Conservation (phyloP, 1,139 yeast genomes). For the Yamadazyma dushanensis region DNA sequence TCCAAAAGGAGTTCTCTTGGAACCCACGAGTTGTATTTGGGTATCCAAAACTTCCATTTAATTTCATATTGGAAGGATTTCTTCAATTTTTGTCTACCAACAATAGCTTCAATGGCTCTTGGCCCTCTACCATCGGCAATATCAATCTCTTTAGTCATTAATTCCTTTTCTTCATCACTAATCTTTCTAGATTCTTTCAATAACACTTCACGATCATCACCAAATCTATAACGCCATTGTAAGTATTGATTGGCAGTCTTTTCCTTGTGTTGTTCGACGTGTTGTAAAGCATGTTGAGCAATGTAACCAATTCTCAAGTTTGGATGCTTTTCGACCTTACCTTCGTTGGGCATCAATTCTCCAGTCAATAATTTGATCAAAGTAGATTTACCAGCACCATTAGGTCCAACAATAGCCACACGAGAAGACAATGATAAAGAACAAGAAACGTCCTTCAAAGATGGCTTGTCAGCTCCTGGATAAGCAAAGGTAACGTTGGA, state of each 20-base stretch:
- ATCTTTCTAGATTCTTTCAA: slow-evolving; percentile 90
- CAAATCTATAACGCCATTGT: slow-evolving; percentile 97
- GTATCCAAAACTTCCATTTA: slow-evolving; percentile 92
- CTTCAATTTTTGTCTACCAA: slow-evolving; percentile 95
- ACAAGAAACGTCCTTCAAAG: slow-evolving; percentile 76
- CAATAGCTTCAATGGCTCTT: slow-evolving; percentile 87
- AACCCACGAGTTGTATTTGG: slow-evolving; percentile 92
- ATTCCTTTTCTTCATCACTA: slow-evolving; percentile 76
- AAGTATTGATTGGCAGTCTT: slow-evolving; percentile 96
- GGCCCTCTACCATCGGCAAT: slow-evolving; percentile 87
- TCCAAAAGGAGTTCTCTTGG: slow-evolving; percentile 77
- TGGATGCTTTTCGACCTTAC: slow-evolving; percentile 96
- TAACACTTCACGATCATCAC: slow-evolving; percentile 96
- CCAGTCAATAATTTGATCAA: slow-evolving; percentile 90
- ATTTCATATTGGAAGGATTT: slow-evolving; percentile 95
- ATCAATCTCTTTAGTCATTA: slow-evolving; percentile 78
- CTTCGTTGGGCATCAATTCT: slow-evolving; percentile 81
- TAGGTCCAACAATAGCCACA: slow-evolving; percentile 95
- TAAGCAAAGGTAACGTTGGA: slow-evolving; percentile 81
- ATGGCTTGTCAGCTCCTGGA: slow-evolving; percentile 88
- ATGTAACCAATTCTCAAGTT: slow-evolving; percentile 97
- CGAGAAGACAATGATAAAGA: slow-evolving; percentile 89
- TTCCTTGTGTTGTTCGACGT: slow-evolving; percentile 95
- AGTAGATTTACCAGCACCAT: slow-evolving; percentile 99
- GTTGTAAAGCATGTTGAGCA: slow-evolving; percentile 98